Base-by-base conservation (phyloP, 2,329 filamentous ascomycete genomes). In the Aspergillus quadrilineatus region DNA sequence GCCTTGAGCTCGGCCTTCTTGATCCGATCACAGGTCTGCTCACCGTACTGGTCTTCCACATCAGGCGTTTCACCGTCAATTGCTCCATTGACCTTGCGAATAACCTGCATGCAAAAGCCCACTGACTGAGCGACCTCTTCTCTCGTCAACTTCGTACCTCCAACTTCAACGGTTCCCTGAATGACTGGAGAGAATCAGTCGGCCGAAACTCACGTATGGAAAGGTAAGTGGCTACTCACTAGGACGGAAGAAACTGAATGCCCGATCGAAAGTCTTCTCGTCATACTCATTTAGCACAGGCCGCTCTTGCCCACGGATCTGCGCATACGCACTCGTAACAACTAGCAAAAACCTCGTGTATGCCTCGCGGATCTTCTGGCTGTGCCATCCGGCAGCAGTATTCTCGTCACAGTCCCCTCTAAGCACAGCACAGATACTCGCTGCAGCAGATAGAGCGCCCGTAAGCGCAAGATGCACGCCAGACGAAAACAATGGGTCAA, bases 401-500 rank as follows among this genome's bases (percentile, higher is more conserved):
- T 48, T 7, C 64, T 82, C 78, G 45, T 64, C 59, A 39, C 63
- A 69, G 6, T 82, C 65, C 1, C 76, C 77, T 14, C 67, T 66
- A 4, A 71, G 67, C 0, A 71, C 61, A 0, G 79, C 78, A 3
- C 63, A 62, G 15, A 82, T 79, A 0, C 79, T 77, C 0, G 66
- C 67, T 1, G 78, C 79, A 0, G 80, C 79, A 0, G 79, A 77
- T 0, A 82, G 70, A 4, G 67, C 79, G 14, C 73, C 67, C 0
- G 68, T 57, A 0, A 81, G 36, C 1, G 79, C 79, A 1, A 82
- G 65, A 57, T 82, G 79, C 3, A 78, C 71, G 8, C 79, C 79
- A 0, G 78, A 81, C 0, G 76, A 79, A 65, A 81, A 82, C 56
- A 72, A 75, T 0, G 78, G 78, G 55, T 81, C 79, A 56, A 81